A percentile compares a stretch with the other conserved stretches of the same genome.
These are phyloP conservation scores for Capsella rubella DNA, from an alignment of 441 rosid species.

Conservation along the genomic window DNA sequence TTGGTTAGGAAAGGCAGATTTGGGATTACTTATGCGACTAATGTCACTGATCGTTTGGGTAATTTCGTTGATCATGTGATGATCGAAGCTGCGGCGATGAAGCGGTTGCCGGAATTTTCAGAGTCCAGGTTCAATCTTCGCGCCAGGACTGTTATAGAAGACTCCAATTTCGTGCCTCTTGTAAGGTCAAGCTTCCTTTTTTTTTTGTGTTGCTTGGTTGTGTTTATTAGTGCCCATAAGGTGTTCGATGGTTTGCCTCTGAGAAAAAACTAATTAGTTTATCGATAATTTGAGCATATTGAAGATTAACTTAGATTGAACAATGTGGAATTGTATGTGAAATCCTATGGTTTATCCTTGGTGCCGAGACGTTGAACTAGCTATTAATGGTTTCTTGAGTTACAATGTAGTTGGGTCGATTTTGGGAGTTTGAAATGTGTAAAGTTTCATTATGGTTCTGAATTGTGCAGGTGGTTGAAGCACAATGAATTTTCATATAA, in stretches of 20 bases:
- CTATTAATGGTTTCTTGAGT: background rate
- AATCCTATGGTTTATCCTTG: background rate
- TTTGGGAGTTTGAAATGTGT: background rate
- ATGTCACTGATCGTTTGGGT: conserved; percentile 59
- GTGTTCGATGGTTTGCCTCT: conserved; percentile 37
- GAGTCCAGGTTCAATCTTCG: conserved; percentile 61
- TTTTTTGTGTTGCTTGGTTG: background rate
- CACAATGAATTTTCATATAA: conserved; percentile 75
- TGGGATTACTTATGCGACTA: conserved; percentile 79
- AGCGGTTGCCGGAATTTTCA: conserved; percentile 60
- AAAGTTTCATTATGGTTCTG: conserved; percentile 16
- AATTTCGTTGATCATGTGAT: conserved; percentile 73
- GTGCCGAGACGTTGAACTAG: conserved; percentile 7
- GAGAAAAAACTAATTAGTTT: background rate
- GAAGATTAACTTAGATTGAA: too few relatives aligned
- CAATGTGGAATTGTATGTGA: too few relatives aligned
- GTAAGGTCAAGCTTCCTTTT: conserved; percentile 55
- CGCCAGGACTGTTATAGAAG: conserved; percentile 63
- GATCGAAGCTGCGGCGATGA: conserved; percentile 86
- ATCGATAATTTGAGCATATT: background rate
- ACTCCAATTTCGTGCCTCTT: conserved; percentile 71
- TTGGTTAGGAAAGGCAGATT: conserved; percentile 81
- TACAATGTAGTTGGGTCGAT: background rate
- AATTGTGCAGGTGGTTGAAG: conserved; percentile 88
- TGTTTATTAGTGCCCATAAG: conserved; percentile 20